Evolutionary conservation across 2,329 filamentous ascomycete genomes (phyloP), one percentile per base, ranked within the genome.

Genomic region (Ophiostoma sp.): DNA sequence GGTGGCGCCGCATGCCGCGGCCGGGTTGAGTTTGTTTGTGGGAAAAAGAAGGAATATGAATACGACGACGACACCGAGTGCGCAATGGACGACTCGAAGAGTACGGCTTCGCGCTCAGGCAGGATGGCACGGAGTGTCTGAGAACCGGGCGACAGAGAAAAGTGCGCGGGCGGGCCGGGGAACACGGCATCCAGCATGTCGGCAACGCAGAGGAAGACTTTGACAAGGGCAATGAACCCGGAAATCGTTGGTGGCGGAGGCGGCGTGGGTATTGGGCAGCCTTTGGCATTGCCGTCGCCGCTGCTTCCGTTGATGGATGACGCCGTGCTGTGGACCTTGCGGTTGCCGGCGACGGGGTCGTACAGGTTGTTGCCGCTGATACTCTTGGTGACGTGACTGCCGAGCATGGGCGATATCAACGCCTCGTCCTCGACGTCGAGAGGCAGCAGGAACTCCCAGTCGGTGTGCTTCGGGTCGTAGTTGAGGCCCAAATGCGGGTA

Each of bases 401-500:
- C 60, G 16, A 18, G 55, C 55, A 63, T 18, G 60, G 60, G 60
- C 5, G 62, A 47, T 9, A 27, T 65, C 16, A 71, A 49, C 11
- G 70, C 52, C 4, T 72, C 70, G 64, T 73, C 73, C 45, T 67
- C 47, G 12, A 71, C 45, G 42, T 74, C 72, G 5, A 71, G 66
- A 8, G 72, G 72, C 11, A 73, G 44, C 1, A 74, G 63, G 52
- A 73, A 73, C 27, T 73, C 71, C 73, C 73, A 74, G 63, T 74
- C 72, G 9, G 70, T 72, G 14, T 67, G 45, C 12, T 69, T 60
- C 3, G 72, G 72, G 27, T 74, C 72, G 58, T 73, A 72, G 12
- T 69, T 71, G 47, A 73, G 68, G 0, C 72, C 69, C 1, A 70
- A 72, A 62, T 73, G 71, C 3, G 73, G 71, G 14, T 69, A 66